These are phyloP conservation scores for Selaginella moellendorffii DNA, from an alignment of 75 land plant genomes.

Conservation along the genomic window DNA sequence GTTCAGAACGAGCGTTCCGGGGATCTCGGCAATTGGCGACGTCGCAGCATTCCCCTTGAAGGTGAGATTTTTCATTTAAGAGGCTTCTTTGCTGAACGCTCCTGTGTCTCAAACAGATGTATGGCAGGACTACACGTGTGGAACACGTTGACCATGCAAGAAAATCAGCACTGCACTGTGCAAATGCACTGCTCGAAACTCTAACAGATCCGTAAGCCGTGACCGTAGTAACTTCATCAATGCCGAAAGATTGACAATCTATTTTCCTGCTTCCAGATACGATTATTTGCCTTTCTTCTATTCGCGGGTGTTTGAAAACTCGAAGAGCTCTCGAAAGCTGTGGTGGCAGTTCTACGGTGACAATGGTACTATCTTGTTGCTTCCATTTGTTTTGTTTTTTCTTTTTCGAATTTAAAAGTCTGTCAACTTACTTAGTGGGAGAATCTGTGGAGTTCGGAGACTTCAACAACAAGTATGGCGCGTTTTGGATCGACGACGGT, in stretches of 20 bases:
- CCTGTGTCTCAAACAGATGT: slow-evolving; percentile 29
- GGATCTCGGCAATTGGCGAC: slow-evolving; percentile 81
- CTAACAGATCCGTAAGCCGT: slow-evolving; percentile 36
- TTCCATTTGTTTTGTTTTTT: not conserved
- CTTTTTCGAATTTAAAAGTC: no score
- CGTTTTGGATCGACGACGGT: slow-evolving; percentile 80
- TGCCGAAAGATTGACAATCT: not conserved
- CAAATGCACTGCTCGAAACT: slow-evolving; percentile 40
- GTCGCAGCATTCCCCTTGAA: slow-evolving; percentile 87
- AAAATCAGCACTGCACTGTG: slow-evolving; percentile 80
- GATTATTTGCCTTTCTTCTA: slow-evolving; percentile 89
- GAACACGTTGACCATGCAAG: slow-evolving; percentile 98
- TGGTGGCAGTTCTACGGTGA: slow-evolving; percentile 99
- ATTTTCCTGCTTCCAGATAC: slow-evolving; percentile 29
- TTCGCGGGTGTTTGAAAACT: slow-evolving; percentile 82
- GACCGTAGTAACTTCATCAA: not conserved
- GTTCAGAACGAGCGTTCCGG: slow-evolving; percentile 51
- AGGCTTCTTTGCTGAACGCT: not conserved
- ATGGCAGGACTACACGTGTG: slow-evolving; percentile 56
- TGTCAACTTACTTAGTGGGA: slow-evolving; percentile 42
- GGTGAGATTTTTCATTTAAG: slow-evolving; percentile 19
- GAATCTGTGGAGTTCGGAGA: slow-evolving; percentile 67
- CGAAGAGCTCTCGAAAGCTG: slow-evolving; percentile 58
- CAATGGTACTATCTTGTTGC: slow-evolving; percentile 37
- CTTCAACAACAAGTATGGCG: slow-evolving; percentile 55